Evolutionary conservation across 768 basidiomycete genomes (phyloP).

Genomic region (Dacryopinax primogenitus): DNA sequence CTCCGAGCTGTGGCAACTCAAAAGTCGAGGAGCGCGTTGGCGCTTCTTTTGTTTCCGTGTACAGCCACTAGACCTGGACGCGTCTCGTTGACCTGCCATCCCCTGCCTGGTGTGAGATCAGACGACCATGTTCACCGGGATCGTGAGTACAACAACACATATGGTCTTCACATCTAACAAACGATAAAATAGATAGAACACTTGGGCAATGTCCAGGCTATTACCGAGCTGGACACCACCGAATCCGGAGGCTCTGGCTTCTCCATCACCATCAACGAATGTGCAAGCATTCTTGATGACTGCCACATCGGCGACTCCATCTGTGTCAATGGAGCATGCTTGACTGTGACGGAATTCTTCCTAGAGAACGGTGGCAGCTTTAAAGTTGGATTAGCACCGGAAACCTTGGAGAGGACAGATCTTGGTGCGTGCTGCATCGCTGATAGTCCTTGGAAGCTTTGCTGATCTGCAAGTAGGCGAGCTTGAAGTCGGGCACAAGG

Average conservation of each 20-base stretch:
- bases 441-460: background rate
- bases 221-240: slow-evolving; percentile 33
- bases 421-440: slow-evolving; percentile 44
- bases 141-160: background rate
- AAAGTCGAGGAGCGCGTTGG: background rate
- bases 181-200: slow-evolving; percentile 63
- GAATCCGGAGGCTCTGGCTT: slow-evolving; percentile 58
- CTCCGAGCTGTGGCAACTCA: background rate
- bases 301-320: slow-evolving; percentile 93
- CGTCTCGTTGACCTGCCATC: no score
- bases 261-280: slow-evolving; percentile 61
- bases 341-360: slow-evolving; percentile 84
- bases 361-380: slow-evolving; percentile 56
- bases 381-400: slow-evolving; percentile 89
- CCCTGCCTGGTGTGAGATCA: background rate
- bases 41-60: background rate
- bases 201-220: slow-evolving; percentile 56
- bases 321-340: slow-evolving; percentile 72
- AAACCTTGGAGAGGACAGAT: slow-evolving; percentile 83
- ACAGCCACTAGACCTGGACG: background rate
- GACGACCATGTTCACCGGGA: background rate
- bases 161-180: background rate
- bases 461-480: slow-evolving; percentile 41
- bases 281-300: slow-evolving; percentile 64
- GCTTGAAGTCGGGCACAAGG: slow-evolving; percentile 57